These are phyloP conservation scores for Exophiala dermatitidis DNA, from an alignment of 2,329 filamentous ascomycete genomes.

Conservation along the genomic window DNA sequence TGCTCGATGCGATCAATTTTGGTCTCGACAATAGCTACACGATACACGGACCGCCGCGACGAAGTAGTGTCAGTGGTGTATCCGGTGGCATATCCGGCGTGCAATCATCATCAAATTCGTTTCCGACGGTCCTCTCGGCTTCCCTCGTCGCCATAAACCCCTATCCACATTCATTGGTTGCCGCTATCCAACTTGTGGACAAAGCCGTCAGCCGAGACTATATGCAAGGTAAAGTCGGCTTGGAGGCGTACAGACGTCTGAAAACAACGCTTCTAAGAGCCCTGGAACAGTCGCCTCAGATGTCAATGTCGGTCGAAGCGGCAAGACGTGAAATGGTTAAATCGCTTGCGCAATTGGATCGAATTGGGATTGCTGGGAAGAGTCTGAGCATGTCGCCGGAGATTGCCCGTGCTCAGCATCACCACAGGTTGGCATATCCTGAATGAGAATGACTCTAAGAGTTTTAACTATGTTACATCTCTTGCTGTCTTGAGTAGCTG, in stretches of 20 bases:
- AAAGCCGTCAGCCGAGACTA: conserved; percentile 29
- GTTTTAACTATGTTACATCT: too few relatives aligned
- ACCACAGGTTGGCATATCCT: not conserved
- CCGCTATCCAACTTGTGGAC: conserved; percentile 28
- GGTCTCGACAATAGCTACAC: conserved; percentile 28
- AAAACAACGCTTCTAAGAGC: conserved; percentile 27
- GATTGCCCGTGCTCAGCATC: not conserved
- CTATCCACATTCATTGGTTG: conserved; percentile 31
- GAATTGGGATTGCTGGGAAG: not conserved
- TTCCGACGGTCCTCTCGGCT: conserved; percentile 9
- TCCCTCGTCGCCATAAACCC: conserved; percentile 31
- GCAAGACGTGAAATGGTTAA: conserved; percentile 19
- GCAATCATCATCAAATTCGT: not conserved
- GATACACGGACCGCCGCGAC: conserved; percentile 11
- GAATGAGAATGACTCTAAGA: too few relatives aligned
- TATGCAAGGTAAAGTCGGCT: conserved; percentile 25
- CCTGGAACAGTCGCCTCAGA: conserved; percentile 29
- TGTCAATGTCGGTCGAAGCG: conserved; percentile 29
- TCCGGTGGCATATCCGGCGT: not conserved
- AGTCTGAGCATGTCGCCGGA: not conserved
- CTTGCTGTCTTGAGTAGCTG: too few relatives aligned
- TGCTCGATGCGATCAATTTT: conserved; percentile 29
- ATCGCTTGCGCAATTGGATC: conserved; percentile 3
- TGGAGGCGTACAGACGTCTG: conserved; percentile 25
- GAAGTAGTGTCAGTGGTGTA: not conserved